Base-by-base conservation (phyloP, 305 asterid species). In the Nicotiana rustica region DNA sequence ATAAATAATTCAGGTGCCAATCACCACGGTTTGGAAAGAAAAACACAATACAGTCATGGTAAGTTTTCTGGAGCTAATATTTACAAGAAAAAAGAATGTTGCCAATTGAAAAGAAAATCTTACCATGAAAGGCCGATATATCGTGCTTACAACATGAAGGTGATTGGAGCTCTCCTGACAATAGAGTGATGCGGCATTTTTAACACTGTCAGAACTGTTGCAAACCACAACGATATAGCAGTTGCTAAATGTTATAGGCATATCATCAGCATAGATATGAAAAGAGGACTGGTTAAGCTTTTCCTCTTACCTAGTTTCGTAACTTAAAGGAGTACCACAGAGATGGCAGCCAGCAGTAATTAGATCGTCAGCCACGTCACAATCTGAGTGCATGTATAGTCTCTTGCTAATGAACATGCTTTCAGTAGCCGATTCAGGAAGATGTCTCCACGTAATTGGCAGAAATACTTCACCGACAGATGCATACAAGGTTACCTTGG, bases 61-160 rank as follows among this genome's bases (percentile, higher is more conserved):
- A 19, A n/a, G 66, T 15, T 29, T 13, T 76, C 80, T 55, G 31
- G 66, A 76, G 64, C 64, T 49, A 49, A 49, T 25, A 14, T 18
- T 49, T 14, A 25, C 64, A 49, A 49, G 79, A 49, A 21, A 0
- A 80, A 29, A 80, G n/a, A 65, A 80, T 29, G 77, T 47, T 65
- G 29, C 49, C 66, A 41, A 18, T 65, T 59, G 61, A 47, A 69
- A 66, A 70, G 52, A 77, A 31, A n/a, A n/a, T 44, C 67, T 38
- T 91, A 93, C 96, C 95, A 89, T 71, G 91, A 92, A 93, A 35
- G 97, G 97, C 83, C 94, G 88, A 61, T 92, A 92, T 71, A 93
- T 92, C 87, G 85, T 85, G 86, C 91, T 88, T 17, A 88, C 77
- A 68, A 67, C 84, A 86, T 93, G 97, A 77, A 86, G 86, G 83